Evolutionary conservation across 139 green algal species (phyloP), one percentile per base, ranked within the genome.

Genomic region (Closterium sp.): DNA sequence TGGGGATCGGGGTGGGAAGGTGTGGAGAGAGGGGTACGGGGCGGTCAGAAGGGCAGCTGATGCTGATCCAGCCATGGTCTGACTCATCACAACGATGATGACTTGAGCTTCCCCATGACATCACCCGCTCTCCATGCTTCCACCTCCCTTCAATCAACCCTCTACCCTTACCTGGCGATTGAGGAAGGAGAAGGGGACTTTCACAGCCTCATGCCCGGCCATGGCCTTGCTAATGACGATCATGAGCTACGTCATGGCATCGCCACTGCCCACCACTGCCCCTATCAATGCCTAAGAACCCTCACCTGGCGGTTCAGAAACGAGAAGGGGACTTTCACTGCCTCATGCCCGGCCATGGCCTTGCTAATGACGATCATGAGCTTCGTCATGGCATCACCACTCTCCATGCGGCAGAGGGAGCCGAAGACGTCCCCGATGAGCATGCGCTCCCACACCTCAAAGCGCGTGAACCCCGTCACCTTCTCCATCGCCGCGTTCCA

Each of bases 401-500:
- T 89, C 32, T 62, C 31, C 32, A 89, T 29, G 24, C 87, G 31
- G 11, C 31, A 62, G 27, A 70, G 31, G 29, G 11, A 21, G 87
- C 89, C 89, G 2, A 92, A 92, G 29, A 92, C 73, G 27, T 89
- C 89, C 50, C 89, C 89, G 1, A 89, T n/a, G 27, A 92, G 89
- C 89, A 92, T 88, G 31, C 38, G 32, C 31, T 50, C 32, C 31
- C 84, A 29, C 38, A 86, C 88, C 45, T 86, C 50, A 27, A 31
- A n/a, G 13, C 38, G 32, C 13, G 31, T 86, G 19, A 91, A 38
- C 10, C 91, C 91, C 22, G 88, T 70, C 7, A 94, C 7, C 21
- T 31, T 32, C 42, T 92, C 62, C 91, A 94, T 94, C 0, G 62
- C 70, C 4, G 88, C 88, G 31, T 94, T 94, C 88, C 86, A 94